Conservation (phyloP, 2,329 filamentous ascomycete genomes). For the Cryphonectria nitschkei region DNA sequence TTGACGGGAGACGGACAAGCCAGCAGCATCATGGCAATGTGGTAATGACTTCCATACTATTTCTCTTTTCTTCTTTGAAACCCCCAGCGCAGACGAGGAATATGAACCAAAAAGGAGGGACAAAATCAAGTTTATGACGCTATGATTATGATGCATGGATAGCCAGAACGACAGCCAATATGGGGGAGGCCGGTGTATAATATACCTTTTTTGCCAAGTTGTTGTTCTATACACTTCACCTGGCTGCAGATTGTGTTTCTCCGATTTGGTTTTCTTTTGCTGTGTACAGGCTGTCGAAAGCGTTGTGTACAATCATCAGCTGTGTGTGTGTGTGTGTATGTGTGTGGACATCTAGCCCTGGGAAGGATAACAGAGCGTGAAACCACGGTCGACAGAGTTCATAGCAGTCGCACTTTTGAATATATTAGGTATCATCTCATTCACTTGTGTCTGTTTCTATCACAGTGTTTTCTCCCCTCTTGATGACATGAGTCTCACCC, state of each 20-base stretch:
- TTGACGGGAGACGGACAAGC: background rate
- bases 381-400: background rate
- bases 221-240: background rate
- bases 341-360: background rate
- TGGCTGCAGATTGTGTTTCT: background rate
- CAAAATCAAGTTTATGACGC: constrained; percentile 5
- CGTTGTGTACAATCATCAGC: background rate
- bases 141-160: constrained; percentile 15
- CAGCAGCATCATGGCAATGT: background rate
- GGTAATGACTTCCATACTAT: background rate
- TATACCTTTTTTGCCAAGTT: background rate
- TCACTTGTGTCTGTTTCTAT: background rate
- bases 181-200: background rate
- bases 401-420: background rate
- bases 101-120: background rate
- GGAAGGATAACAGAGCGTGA: background rate
- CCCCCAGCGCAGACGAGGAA: background rate
- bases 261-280: background rate
- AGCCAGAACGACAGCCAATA: background rate
- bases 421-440: background rate
- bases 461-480: background rate
- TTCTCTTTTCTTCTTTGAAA: background rate
- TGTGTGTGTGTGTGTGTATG: background rate
- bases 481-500: background rate
- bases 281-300: background rate